Conservation (phyloP, 2,329 filamentous ascomycete species). For the Exophiala viscosa region DNA sequence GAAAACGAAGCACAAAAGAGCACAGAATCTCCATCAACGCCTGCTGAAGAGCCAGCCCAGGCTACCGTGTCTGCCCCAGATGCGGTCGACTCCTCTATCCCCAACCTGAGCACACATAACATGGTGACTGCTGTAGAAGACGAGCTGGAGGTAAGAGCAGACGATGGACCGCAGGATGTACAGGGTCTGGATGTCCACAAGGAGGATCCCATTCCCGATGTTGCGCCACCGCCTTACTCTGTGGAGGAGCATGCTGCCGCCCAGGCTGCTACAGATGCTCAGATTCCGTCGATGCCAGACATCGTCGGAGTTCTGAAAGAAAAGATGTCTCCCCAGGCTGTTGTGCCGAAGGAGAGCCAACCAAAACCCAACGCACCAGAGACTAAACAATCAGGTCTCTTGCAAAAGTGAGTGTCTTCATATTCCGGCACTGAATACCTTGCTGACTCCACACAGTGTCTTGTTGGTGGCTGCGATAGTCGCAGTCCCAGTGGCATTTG, state of each 20-base stretch:
- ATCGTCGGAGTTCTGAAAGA: neutral
- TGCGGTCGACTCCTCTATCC: neutral
- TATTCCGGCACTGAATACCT: neutral
- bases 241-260: slow-evolving; percentile 2
- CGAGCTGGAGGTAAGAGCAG: neutral
- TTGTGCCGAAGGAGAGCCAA: neutral
- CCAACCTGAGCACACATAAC: too few relatives aligned
- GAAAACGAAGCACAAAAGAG: neutral
- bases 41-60: neutral
- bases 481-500: slow-evolving; percentile 16
- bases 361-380: too few relatives aligned
- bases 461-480: slow-evolving; percentile 13
- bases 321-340: neutral
- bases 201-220: slow-evolving; percentile 17
- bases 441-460: slow-evolving; percentile 8
- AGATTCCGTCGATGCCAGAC: neutral
- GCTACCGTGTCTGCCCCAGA: neutral
- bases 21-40: neutral
- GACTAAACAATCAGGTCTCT: too few relatives aligned
- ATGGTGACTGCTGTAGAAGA: neutral
- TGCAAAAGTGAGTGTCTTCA: slow-evolving; percentile 6
- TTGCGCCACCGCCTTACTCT: slow-evolving; percentile 23
- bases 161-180: neutral
- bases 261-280: neutral
- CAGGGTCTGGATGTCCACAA: slow-evolving; percentile 3